Evolutionary conservation across 2,329 filamentous ascomycete genomes (phyloP), one percentile per base, ranked within the genome.

Genomic region (Xylariaceae sp.): DNA sequence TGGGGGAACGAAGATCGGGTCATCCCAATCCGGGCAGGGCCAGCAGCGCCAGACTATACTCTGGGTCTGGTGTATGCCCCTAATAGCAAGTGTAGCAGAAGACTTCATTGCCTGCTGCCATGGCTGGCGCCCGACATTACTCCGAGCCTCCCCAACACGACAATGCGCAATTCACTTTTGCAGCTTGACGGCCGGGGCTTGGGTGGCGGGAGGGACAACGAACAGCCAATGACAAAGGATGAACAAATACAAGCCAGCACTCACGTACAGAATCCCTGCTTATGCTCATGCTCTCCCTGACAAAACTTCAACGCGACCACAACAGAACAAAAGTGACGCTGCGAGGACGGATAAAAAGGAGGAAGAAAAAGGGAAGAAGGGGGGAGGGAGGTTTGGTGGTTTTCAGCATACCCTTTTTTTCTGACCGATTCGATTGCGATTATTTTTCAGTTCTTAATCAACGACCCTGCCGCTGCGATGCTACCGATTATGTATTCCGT

Each of bases 321-420:
- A 62, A 64, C 58, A 62, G 49, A 51, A 45, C 51, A 45, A 56
- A 48, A n/a, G 18, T 53, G 47, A 62, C 65, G 67, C 52, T 65
- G 62, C 49, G 63, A 64, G 51, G 55, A 57, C 61, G 57, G 60
- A 57, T 52, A 55, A 62, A 58, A 51, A 53, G 57, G 23, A 52
- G 51, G 47, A 53, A 30, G 5, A 30, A 48, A 44, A 60, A 57
- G 37, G 53, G 56, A 59, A 45, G 23, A 53, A 53, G 55, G 53
- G 42, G 50, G 37, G 51, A 48, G 52, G 56, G 62, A 61, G 54
- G 49, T 51, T 69, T 64, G 65, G 63, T 69, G 65, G 67, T 70
- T 65, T 68, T 67, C 63, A 58, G 66, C 68, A 70, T 70, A 70
- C 68, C 68, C 68, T 70, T 67, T 63, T 70, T 67, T 63, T 62